Conservation (phyloP, 208 protist genomes). For the Plasmodiophora brassicae region DNA sequence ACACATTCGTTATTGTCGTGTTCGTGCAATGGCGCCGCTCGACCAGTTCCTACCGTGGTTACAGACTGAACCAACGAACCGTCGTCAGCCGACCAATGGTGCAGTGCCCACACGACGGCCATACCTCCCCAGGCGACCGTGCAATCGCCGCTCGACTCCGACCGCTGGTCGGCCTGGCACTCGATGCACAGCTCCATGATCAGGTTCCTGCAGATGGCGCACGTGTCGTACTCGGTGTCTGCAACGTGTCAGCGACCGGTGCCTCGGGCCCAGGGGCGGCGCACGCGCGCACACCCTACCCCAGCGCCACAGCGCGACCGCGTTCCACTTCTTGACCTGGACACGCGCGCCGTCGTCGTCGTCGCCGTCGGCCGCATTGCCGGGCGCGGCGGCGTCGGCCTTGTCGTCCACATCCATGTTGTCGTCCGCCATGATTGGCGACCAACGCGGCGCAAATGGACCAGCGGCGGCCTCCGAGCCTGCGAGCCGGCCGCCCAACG, state of each 20-base stretch:
- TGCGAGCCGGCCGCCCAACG: no score
- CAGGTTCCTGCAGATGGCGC: conserved; percentile 44
- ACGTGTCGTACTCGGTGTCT: conserved; percentile 34
- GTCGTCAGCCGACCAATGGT: neutral
- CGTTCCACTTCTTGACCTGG: conserved; percentile 46
- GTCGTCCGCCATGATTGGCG: no score
- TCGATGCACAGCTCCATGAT: conserved; percentile 46
- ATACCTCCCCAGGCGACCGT: conserved; percentile 39
- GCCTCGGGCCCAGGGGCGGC: neutral
- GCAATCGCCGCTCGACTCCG: conserved; percentile 42
- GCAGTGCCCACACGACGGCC: neutral
- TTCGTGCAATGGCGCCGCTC: no score
- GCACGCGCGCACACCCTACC: neutral
- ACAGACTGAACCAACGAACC: neutral
- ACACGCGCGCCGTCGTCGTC: neutral
- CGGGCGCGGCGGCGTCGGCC: no score
- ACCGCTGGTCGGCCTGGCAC: conserved; percentile 35
- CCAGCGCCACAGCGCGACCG: conserved; percentile 43
- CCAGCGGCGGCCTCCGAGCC: no score
- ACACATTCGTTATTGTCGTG: no score
- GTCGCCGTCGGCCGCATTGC: no score
- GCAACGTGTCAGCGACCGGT: neutral
- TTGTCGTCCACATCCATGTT: no score
- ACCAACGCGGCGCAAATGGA: no score
- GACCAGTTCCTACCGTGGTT: neutral